Base-by-base conservation (phyloP, 1,284 basidiomycete species). In the Microbotryum violaceum region DNA sequence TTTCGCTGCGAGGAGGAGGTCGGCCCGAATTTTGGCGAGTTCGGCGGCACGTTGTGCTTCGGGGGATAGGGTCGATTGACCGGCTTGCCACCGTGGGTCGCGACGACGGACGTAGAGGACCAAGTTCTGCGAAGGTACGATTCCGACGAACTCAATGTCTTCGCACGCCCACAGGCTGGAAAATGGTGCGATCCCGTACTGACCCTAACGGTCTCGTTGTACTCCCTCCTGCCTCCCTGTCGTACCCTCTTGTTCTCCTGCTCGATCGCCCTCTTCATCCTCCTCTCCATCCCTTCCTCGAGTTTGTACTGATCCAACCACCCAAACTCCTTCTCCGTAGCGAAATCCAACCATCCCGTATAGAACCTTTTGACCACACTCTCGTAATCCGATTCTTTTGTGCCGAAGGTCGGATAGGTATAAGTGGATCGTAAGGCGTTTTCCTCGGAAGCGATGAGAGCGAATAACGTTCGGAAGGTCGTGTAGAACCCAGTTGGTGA, bases 231-330 rank as follows among this genome's bases (percentile, higher is more conserved):
- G 7, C 88, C 87, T 49, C 89, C 87, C 37, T 37, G 91, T 18
- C 93, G 82, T 9, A 85, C 83, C 70, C 91, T 91, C 76, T 90
- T 91, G 76, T 98, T 98, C 70, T 97, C 96, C 72, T 87, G 89
- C 74, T 98, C 96, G 87, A 98, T 93, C 46, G 91, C 85, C 83
- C 89, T 82, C 71, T 92, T 82, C 50, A 89, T 82, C 49, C 86
- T 83, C 25, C 94, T 81, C 75, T 96, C 92, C 12, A 90, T 89
- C 3, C 91, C 93, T 62, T 93, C 87, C 20, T 82, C 78, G 2
- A 85, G 66, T 72, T 92, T 87, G 84, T 91, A 96, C 70, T 84
- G 81, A 65, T 93, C 91, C 59, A 81, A 81, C 92, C 94, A 97
- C 1, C 82, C 79, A 72, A 99, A 98, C 58, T 88, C 86, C 75